Conservation (phyloP, 192 early-diverging fungal genomes). For the Linnemannia schmuckeri region DNA sequence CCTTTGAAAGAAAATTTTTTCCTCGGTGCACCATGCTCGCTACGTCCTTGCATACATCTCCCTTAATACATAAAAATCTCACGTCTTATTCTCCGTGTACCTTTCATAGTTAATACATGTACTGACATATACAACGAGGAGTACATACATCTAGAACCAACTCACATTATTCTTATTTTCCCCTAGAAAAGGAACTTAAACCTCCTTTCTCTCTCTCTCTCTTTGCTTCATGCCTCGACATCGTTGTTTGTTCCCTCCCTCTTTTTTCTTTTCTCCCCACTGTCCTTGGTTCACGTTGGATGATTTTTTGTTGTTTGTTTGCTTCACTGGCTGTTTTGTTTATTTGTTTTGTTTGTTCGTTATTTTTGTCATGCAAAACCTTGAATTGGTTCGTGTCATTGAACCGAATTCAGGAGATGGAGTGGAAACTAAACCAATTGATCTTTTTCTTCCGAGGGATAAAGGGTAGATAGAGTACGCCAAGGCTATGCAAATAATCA, state of each 20-base stretch:
- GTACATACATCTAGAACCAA: no score
- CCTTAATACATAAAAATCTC: neutral
- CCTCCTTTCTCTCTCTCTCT: no score
- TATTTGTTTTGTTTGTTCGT: neutral
- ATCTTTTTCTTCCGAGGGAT: neutral
- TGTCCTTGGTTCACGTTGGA: neutral
- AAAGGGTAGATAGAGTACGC: neutral
- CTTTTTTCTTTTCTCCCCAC: no score
- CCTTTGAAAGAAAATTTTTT: no score
- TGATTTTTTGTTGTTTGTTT: neutral
- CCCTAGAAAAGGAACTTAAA: no score
- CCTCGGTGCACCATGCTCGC: neutral
- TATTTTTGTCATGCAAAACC: neutral
- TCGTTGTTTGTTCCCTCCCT: no score
- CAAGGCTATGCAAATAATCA: neutral
- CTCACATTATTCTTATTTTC: no score
- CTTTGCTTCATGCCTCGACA: rapidly evolving
- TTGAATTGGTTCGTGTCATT: neutral
- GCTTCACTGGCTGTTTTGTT: neutral
- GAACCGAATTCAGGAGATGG: neutral
- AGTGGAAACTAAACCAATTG: neutral
- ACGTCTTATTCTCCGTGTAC: neutral
- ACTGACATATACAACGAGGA: no score
- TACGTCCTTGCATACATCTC: neutral
- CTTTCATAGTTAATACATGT: neutral